phyloP scores from a whole-genome alignment of 2,329 filamentous ascomycete genomes.

The Trichoderma hamatum region DNA sequence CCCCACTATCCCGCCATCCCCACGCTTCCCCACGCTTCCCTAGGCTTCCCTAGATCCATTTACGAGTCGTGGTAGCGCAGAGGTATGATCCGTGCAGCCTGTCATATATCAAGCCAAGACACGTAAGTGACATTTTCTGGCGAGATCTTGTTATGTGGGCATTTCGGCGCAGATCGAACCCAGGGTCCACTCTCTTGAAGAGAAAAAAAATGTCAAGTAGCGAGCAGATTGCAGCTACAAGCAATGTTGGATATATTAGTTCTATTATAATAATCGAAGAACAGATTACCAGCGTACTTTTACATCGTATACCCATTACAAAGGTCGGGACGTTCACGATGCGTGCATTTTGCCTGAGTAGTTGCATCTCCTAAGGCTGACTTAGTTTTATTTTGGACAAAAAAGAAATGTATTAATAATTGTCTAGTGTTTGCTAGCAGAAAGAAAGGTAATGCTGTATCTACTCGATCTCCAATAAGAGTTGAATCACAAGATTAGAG shows the following conservation, averaged over 20 bases:
- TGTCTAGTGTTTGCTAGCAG: no score
- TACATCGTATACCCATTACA: no score
- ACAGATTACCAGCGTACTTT: no score
- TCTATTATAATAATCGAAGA: background rate
- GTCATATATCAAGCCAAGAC: background rate
- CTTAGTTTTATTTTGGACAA: no score
- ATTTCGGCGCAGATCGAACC: background rate
- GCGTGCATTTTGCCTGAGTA: no score
- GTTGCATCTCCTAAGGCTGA: no score
- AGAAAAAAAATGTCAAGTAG: background rate
- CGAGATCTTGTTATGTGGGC: background rate
- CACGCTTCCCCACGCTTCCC: background rate
- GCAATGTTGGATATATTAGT: background rate
- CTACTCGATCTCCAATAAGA: no score
- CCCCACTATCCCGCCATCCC: background rate
- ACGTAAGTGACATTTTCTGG: background rate
- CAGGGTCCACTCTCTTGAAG: background rate
- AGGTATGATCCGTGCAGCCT: background rate
- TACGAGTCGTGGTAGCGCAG: background rate
- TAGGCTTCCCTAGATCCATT: background rate
- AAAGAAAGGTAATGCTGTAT: no score
- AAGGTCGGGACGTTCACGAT: no score
- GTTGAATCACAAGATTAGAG: no score
- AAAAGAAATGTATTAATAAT: no score
- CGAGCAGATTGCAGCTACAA: background rate